A percentile compares a stretch with the other conserved stretches of the same genome.
Evolutionary conservation across 345 rosid species (phyloP).

Genomic region (Eucalyptus decipiens): DNA sequence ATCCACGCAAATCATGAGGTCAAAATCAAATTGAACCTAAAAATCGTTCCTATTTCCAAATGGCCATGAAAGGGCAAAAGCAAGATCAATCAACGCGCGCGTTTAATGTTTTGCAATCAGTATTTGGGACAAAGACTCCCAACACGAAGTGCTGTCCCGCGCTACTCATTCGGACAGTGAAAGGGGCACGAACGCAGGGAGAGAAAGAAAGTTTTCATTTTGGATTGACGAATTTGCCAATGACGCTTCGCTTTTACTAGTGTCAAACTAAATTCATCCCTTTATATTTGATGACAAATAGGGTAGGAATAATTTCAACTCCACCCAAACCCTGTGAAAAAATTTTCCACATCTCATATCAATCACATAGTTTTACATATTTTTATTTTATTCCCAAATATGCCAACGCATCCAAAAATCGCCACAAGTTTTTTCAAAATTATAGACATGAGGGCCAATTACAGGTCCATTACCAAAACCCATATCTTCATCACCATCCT

Average conservation of each 20-base stretch:
- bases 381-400: too few species aligned
- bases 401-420: too few species aligned
- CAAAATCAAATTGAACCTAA: background rate
- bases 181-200: background rate
- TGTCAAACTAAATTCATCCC: background rate
- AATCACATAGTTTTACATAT: too few species aligned
- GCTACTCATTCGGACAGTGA: background rate
- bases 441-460: background rate
- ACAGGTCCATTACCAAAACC: background rate
- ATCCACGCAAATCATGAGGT: background rate
- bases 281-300: background rate
- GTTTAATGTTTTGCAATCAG: background rate
- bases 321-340: background rate
- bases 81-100: background rate
- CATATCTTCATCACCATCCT: background rate
- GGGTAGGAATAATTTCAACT: background rate
- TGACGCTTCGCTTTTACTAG: background rate
- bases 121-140: background rate
- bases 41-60: background rate
- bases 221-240: background rate
- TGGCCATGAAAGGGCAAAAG: background rate
- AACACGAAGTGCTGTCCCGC: background rate
- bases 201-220: background rate
- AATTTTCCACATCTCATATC: accelerated
- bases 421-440: too few species aligned